Conservation (phyloP, 2,329 filamentous ascomycete genomes). For the Alternaria gaisen region DNA sequence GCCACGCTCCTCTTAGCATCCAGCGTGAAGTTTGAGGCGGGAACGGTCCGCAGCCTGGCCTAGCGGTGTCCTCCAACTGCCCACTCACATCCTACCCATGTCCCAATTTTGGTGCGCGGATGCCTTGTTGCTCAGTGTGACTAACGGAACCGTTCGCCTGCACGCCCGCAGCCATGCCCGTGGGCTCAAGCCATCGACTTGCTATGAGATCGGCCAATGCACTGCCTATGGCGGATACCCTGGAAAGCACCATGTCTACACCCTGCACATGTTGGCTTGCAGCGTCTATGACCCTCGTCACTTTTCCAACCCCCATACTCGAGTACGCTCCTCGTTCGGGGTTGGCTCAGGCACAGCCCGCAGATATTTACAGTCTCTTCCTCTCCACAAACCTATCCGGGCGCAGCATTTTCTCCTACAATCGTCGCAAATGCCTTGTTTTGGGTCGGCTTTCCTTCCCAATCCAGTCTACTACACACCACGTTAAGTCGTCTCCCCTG, state of each 20-base stretch:
- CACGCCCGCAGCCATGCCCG: constrained; percentile 46
- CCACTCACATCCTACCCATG: constrained; percentile 29
- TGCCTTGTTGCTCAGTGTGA: constrained; percentile 38
- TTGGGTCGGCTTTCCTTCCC: constrained; percentile 46
- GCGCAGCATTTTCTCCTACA: constrained; percentile 44
- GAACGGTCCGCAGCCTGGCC: constrained; percentile 51
- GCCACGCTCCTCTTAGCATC: constrained; percentile 46
- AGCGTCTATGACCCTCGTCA: constrained; percentile 38
- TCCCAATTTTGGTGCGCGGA: constrained; percentile 45
- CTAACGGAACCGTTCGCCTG: constrained; percentile 49
- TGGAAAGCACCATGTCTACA: constrained; percentile 31
- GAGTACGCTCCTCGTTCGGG: constrained; percentile 31
- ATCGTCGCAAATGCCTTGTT: constrained; percentile 43
- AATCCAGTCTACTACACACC: constrained; percentile 36
- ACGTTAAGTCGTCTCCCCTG: constrained; percentile 37
- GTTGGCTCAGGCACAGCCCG: constrained; percentile 51
- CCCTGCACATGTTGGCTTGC: constrained; percentile 42
- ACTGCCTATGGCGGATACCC: constrained; percentile 39
- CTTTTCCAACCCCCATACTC: constrained; percentile 23
- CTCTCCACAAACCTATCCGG: constrained; percentile 37
- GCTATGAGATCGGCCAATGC: constrained; percentile 34
- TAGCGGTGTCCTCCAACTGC: constrained; percentile 28
- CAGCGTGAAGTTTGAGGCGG: constrained; percentile 43
- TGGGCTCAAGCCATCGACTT: constrained; percentile 43
- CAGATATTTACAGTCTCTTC: constrained; percentile 48